Evolutionary conservation across 179 eudicot species (phyloP).

Genomic region (Spinacia oleracea): DNA sequence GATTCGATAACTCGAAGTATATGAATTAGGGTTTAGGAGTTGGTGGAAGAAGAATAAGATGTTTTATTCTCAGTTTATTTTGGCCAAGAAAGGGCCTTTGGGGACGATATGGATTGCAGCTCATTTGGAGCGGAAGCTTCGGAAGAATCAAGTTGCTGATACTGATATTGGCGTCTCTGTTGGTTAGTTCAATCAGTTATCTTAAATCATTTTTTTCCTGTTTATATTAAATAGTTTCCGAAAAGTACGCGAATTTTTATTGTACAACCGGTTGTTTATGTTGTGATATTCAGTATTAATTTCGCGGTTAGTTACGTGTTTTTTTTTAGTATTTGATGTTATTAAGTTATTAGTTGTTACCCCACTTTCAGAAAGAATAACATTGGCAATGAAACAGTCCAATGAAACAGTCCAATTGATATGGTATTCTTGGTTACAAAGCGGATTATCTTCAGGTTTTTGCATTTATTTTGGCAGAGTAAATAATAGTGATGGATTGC

Average conservation of each 20-base stretch:
- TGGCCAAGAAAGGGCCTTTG: constrained; percentile 95
- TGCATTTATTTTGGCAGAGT: not conserved
- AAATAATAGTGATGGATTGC: not conserved
- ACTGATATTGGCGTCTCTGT: constrained; percentile 97
- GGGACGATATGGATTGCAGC: constrained; percentile 99
- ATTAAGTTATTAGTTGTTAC: not conserved
- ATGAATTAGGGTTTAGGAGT: constrained; percentile 28
- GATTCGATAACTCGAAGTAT: constrained; percentile 19
- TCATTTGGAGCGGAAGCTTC: constrained; percentile 91
- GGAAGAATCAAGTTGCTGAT: constrained; percentile 99
- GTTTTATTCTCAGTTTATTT: constrained; percentile 97
- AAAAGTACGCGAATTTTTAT: too few relatives aligned
- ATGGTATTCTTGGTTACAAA: too few relatives aligned
- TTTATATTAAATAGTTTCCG: not conserved
- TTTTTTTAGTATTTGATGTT: not conserved
- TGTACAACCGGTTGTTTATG: not conserved
- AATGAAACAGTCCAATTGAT: too few relatives aligned
- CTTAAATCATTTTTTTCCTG: not conserved
- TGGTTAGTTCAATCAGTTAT: constrained; percentile 47
- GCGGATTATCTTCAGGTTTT: too few relatives aligned
- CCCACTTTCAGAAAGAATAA: not conserved
- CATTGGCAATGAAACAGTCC: too few relatives aligned
- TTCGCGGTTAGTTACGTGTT: not conserved
- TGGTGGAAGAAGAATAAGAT: constrained; percentile 35
- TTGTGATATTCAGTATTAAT: not conserved